Percentiles rank a stretch among this genome's conserved stretches.
phyloP scores from a whole-genome alignment of 2,329 filamentous ascomycete genomes.

The Alternaria longipes region DNA sequence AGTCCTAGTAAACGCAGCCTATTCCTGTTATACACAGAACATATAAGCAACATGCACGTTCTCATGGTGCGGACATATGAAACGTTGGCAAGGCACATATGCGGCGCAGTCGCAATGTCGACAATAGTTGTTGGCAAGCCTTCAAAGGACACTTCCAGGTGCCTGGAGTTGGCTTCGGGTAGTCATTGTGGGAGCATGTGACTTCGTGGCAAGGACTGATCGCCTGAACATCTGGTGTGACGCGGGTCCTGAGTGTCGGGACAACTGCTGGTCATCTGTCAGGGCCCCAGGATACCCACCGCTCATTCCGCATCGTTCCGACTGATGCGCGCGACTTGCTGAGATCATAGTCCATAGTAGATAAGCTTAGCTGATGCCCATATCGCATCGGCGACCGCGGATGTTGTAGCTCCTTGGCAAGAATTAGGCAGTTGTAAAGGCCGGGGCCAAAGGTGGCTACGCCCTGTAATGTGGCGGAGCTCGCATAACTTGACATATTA shows the following conservation, averaged over 20 bases:
- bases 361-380: conserved; percentile 26
- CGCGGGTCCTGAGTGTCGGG: conserved; percentile 6
- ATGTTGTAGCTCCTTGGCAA: conserved; percentile 16
- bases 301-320: conserved; percentile 5
- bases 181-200: not conserved
- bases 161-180: not conserved
- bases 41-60: not conserved
- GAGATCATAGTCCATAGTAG: conserved; percentile 1
- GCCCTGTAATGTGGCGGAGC: conserved; percentile 23
- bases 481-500: conserved; percentile 11
- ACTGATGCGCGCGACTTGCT: conserved; percentile 1
- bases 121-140: not conserved
- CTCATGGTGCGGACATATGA: not conserved
- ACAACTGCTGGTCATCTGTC: conserved; percentile 10
- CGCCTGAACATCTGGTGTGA: conserved; percentile 13
- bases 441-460: conserved; percentile 18
- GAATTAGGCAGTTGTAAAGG: conserved; percentile 19
- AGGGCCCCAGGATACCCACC: conserved; percentile 1
- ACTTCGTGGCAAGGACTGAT: not conserved
- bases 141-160: not conserved
- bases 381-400: conserved; percentile 18
- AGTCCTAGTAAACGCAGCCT: not conserved
- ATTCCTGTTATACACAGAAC: not conserved
- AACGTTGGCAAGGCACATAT: not conserved
- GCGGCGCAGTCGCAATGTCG: not conserved